Evolutionary conservation across 768 basidiomycete species (phyloP).

Genomic region (Xerocomus brunneocitrinus): DNA sequence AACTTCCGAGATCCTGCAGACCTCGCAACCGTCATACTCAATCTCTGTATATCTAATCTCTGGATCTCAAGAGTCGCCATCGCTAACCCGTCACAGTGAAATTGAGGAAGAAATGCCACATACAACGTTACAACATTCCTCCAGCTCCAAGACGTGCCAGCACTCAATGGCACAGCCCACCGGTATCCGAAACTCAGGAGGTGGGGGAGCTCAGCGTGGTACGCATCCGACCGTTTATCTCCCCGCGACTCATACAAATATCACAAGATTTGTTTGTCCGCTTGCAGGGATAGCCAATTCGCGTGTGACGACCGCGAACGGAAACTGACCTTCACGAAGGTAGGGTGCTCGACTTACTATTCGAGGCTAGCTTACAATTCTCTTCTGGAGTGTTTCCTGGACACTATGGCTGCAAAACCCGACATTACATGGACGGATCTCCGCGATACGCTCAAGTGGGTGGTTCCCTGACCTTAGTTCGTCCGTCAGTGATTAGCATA

Average conservation of each 20-base stretch:
- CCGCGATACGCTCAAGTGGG: conserved; percentile 15
- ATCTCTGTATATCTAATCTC: conserved; percentile 9
- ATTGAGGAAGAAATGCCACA: conserved; percentile 1
- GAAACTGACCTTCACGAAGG: conserved; percentile 24
- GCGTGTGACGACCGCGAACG: conserved; percentile 21
- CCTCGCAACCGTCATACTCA: background rate
- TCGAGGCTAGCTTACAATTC: background rate
- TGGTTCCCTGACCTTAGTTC: background rate
- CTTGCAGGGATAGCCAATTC: conserved; percentile 23
- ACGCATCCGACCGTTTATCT: background rate
- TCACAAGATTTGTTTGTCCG: conserved; percentile 23
- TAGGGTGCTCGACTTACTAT: background rate
- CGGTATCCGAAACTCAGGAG: conserved; percentile 1
- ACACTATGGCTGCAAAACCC: conserved; percentile 7
- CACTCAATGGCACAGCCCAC: conserved; percentile 1
- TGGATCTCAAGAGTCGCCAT: background rate
- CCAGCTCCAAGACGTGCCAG: conserved; percentile 8
- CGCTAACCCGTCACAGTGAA: conserved; percentile 3
- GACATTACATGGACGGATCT: conserved; percentile 20
- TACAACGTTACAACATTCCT: background rate
- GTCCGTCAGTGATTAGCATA: background rate
- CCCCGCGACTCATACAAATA: background rate
- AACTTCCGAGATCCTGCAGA: background rate
- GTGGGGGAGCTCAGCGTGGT: conserved; percentile 20
- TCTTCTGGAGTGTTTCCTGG: conserved; percentile 16